Base-by-base conservation (phyloP, 495 filamentous ascomycete genomes). In the Penicillium paradoxum region DNA sequence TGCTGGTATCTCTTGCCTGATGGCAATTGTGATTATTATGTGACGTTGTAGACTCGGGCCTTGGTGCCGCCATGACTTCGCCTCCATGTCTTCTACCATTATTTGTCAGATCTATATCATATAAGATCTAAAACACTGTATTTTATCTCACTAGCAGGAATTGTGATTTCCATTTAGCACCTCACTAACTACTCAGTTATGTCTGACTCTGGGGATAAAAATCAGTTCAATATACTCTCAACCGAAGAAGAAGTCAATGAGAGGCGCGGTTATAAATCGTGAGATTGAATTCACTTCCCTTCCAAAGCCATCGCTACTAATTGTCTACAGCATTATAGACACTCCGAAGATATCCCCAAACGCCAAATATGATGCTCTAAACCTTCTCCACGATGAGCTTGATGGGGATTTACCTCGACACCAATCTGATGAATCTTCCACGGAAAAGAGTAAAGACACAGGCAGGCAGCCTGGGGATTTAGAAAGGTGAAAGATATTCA, bases 341-440 rank as follows among this genome's bases (percentile, higher is more conserved):
- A 77, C 76, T 47, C 71, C 73, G 13, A 67, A 68, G 5, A 62
- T 70, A 4, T 76, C 73, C 0, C 64, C 68, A 4, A 60, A 67
- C 39, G 69, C 73, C 46, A 77, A 77, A 57, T 30, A 69, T 45
- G 64, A 69, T 24, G 73, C 71, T 15, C 45, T 66, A 54, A 67
- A 75, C 46, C 63, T 74, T 10, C 65, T 78, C 33, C 48, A 71
- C 34, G 58, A 58, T 15, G 52, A 73, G 39, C 17, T 65, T 40
- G 55, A 43, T 36, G 49, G 56, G 13, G 59, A 65, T 34, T 15
- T 55, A 33, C 55, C 58, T 7, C 59, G 50, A 2, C 39, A 46
- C 14, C 53, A 61, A 3, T 39, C 54, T n/a, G 52, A 64, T 24
- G 30, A 45, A 1, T 15, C 46, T n/a, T 21, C 41, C 7, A 19